Percentiles rank a stretch among this genome's conserved stretches.
These are phyloP conservation scores for Cucurbita ficifolia DNA, from an alignment of 306 rosid genomes.

Conservation along the genomic window DNA sequence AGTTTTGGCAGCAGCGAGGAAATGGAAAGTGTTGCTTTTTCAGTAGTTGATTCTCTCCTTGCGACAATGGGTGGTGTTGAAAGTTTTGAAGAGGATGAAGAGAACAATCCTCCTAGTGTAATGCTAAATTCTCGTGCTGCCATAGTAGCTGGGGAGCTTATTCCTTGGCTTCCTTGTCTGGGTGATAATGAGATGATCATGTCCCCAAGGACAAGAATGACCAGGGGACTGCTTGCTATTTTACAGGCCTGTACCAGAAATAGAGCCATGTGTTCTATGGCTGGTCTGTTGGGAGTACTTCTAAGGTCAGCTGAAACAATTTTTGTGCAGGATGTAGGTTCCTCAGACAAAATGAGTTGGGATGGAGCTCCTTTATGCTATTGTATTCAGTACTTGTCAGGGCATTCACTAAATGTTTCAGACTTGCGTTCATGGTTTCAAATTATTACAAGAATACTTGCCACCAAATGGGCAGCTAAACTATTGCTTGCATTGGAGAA, in stretches of 20 bases:
- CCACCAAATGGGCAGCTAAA: constrained; percentile 64
- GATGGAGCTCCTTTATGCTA: constrained; percentile 85
- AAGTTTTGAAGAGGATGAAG: constrained; percentile 89
- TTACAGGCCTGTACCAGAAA: constrained; percentile 92
- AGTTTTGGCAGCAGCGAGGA: constrained; percentile 58
- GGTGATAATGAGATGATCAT: constrained; percentile 56
- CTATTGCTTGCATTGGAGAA: constrained; percentile 81
- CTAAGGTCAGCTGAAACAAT: constrained; percentile 71
- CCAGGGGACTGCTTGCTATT: constrained; percentile 89
- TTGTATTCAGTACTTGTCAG: constrained; percentile 90
- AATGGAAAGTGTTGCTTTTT: constrained; percentile 49
- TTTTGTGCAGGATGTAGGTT: constrained; percentile 47
- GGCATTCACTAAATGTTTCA: constrained; percentile 69
- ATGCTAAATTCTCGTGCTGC: constrained; percentile 98
- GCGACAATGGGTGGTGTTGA: constrained; percentile 99
- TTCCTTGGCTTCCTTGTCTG: constrained; percentile 86
- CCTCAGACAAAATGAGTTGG: constrained; percentile 60
- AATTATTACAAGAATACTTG: constrained; percentile 57
- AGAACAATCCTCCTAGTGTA: constrained; percentile 89
- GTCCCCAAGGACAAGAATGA: constrained; percentile 96
- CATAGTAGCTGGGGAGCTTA: constrained; percentile 78
- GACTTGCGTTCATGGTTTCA: constrained; percentile 83
- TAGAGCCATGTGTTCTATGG: constrained; percentile 93
- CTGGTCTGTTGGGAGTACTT: constrained; percentile 80
- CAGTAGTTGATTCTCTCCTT: constrained; percentile 89